Percentiles rank a stretch among this genome's conserved stretches.
Conservation (phyloP, 139 green algal species). For the Micractinium sp. region DNA sequence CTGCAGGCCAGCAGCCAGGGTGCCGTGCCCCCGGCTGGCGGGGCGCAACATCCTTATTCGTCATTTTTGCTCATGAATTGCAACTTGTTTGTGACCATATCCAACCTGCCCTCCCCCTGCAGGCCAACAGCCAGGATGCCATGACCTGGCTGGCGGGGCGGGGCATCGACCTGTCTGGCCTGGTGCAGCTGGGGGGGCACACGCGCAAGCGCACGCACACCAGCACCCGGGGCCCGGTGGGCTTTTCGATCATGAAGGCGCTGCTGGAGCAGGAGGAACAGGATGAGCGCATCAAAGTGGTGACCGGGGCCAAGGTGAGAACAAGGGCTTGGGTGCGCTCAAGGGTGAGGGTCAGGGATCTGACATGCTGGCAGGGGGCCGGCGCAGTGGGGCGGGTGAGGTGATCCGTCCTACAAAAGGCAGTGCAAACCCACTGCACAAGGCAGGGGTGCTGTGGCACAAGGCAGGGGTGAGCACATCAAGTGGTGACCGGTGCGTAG, state of each 20-base stretch:
- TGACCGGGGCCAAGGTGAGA: conserved; percentile 11
- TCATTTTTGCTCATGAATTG: no score
- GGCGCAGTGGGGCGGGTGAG: no score
- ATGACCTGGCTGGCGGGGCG: conserved; percentile 53
- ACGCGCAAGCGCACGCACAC: conserved; percentile 37
- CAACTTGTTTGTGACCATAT: no score
- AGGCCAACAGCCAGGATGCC: conserved; percentile 50
- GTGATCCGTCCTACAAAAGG: neutral
- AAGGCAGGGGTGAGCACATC: conserved; percentile 26
- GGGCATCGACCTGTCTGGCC: conserved; percentile 52
- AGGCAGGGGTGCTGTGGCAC: neutral
- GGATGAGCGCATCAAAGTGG: conserved; percentile 32
- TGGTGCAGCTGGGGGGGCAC: conserved; percentile 71
- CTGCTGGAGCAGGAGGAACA: conserved; percentile 23
- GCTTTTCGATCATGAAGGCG: conserved; percentile 62
- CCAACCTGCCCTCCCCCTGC: neutral
- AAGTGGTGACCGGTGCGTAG: conserved; percentile 19
- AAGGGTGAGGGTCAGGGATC: no score
- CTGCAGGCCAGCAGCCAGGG: no score
- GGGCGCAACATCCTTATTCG: no score
- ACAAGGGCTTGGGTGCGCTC: neutral
- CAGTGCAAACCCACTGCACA: no score
- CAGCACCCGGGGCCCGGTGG: conserved; percentile 55
- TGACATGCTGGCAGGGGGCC: no score
- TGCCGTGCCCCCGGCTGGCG: no score